Evolutionary conservation across 768 basidiomycete species (phyloP), one percentile per base, ranked within the genome.

Genomic region (Trametes elegans): DNA sequence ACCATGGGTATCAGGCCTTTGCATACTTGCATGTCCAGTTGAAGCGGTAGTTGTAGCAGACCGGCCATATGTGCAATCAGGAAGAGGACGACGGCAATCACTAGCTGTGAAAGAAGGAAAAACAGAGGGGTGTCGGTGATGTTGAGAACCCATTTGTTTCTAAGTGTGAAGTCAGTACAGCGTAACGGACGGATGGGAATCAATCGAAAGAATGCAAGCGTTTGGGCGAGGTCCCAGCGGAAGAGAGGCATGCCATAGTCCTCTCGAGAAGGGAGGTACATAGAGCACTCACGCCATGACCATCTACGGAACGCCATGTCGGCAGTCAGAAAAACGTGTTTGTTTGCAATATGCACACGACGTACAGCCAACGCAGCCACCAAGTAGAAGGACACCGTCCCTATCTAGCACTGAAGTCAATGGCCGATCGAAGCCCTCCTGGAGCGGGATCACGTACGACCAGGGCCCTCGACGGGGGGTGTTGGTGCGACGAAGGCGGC

Each of bases 141-240:
- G 67, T 87, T 85, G 26, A 96, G 76, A 11, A 95, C 93, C 91
- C 90, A 92, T 88, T 94, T 93, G 64, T 93, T 93, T 34, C 90
- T 92, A 70, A 2, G 53, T 53, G 58, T 49, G 46, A 57, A 34
- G 55, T 59, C 38, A 57, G 39, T 35, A 29, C 5, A 34, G 38
- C 27, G 36, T 36, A n/a, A n/a, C n/a, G n/a, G n/a, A n/a, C n/a
- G n/a, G n/a, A n/a, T n/a, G n/a, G n/a, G n/a, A n/a, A n/a, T n/a
- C n/a, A n/a, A n/a, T n/a, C n/a, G n/a, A n/a, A n/a, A n/a, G n/a
- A n/a, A n/a, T n/a, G n/a, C n/a, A n/a, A n/a, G n/a, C n/a, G n/a
- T n/a, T n/a, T n/a, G n/a, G n/a, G n/a, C n/a, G n/a, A 31, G n/a
- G 41, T 9, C 21, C 16, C 23, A 14, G 21, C n/a, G n/a, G n/a